Evolutionary conservation across 176 grass and related monocot genomes (phyloP).

Genomic region (Phoenix dactylifera): DNA sequence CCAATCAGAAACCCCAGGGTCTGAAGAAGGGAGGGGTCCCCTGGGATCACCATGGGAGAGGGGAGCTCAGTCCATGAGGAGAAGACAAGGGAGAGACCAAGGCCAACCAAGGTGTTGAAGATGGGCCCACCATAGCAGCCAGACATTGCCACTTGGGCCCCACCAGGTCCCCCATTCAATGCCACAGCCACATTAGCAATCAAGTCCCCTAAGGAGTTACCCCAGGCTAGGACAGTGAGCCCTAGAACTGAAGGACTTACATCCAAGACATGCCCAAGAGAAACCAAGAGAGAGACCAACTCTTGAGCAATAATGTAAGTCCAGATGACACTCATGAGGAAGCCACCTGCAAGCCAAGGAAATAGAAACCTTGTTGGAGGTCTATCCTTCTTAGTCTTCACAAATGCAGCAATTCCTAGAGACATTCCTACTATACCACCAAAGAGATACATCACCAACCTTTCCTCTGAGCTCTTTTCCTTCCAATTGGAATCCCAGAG

Average conservation of each 20-base stretch:
- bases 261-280: conserved; percentile 14
- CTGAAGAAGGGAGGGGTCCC: conserved; percentile 23
- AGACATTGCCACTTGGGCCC: conserved; percentile 41
- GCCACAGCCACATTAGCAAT: conserved; percentile 55
- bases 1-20: conserved; percentile 31
- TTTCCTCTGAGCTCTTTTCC: conserved; percentile 2
- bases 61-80: conserved; percentile 25
- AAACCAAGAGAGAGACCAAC: conserved; percentile 41
- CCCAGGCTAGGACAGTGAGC: conserved; percentile 63
- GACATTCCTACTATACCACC: conserved; percentile 10
- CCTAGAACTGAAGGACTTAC: conserved; percentile 43
- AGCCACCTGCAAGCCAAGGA: conserved; percentile 48
- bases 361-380: conserved; percentile 28
- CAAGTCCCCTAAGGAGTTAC: conserved; percentile 63
- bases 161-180: conserved; percentile 19
- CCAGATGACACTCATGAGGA: conserved; percentile 65
- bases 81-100: conserved; percentile 46
- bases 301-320: conserved; percentile 48
- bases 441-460: conserved; percentile 7
- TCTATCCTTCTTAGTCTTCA: conserved; percentile 21
- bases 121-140: conserved; percentile 65
- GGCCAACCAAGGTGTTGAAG: conserved; percentile 50
- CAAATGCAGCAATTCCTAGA: conserved; percentile 25
- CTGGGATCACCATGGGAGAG: conserved; percentile 11
- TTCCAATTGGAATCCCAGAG: conserved; percentile 32